A percentile compares a stretch with the other conserved stretches of the same genome.
Conservation (phyloP, 768 basidiomycete species). For the Mycena filopes region DNA sequence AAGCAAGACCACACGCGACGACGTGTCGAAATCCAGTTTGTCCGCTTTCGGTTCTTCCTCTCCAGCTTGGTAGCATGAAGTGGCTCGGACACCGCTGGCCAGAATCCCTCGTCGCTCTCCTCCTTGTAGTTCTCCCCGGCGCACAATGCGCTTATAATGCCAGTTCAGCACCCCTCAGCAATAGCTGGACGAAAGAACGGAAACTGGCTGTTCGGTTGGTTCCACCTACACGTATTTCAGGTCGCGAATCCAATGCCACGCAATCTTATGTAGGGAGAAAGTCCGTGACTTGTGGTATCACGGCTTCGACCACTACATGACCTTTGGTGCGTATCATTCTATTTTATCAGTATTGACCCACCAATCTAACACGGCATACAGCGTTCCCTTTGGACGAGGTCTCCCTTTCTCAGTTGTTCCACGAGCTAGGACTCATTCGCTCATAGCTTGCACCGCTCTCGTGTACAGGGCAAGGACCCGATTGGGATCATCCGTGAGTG, state of each 20-base stretch:
- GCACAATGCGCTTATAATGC: slow-evolving; percentile 43
- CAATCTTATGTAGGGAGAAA: slow-evolving; percentile 59
- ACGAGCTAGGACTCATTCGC: slow-evolving; percentile 10
- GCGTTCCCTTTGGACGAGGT: slow-evolving; percentile 93
- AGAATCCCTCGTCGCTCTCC: slow-evolving; percentile 53
- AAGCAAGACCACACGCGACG: background rate
- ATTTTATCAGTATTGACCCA: background rate
- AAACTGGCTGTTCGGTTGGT: slow-evolving; percentile 68
- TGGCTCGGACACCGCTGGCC: slow-evolving; percentile 66
- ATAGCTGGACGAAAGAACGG: slow-evolving; percentile 66
- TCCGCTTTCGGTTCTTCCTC: no score
- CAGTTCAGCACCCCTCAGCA: slow-evolving; percentile 46
- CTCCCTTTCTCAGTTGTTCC: slow-evolving; percentile 24
- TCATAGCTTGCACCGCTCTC: slow-evolving; percentile 86
- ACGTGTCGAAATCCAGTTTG: no score
- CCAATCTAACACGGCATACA: slow-evolving; percentile 39
- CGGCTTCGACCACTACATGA: slow-evolving; percentile 92
- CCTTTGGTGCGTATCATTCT: slow-evolving; percentile 64
- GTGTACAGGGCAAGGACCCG: slow-evolving; percentile 88
- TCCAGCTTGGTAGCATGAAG: no score
- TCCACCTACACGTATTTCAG: background rate
- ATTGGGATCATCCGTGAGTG: slow-evolving; percentile 84
- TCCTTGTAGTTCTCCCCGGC: slow-evolving; percentile 51
- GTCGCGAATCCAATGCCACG: slow-evolving; percentile 1
- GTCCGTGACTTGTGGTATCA: slow-evolving; percentile 89